Conservation (phyloP, 2,329 filamentous ascomycete species). For the Claviceps monticola region DNA sequence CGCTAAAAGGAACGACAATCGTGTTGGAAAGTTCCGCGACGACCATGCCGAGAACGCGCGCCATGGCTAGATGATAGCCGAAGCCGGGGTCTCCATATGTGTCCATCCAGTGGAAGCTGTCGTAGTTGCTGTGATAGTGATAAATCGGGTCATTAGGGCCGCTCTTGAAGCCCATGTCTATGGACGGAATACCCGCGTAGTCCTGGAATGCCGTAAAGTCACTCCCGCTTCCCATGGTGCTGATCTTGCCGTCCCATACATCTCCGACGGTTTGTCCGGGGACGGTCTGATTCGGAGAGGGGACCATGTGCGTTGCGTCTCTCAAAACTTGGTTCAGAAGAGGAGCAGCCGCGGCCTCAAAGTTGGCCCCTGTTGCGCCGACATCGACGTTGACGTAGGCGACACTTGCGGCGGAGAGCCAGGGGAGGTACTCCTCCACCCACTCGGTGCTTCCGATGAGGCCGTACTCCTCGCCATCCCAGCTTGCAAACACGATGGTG, state of each 20-base stretch:
- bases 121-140: constrained; percentile 86
- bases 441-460: constrained; percentile 81
- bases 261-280: constrained; percentile 56
- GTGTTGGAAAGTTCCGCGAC: constrained; percentile 47
- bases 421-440: constrained; percentile 80
- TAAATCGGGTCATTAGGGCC: constrained; percentile 42
- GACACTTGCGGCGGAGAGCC: constrained; percentile 59
- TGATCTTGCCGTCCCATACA: constrained; percentile 47
- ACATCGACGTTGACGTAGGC: constrained; percentile 83
- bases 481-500: constrained; percentile 80
- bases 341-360: constrained; percentile 54
- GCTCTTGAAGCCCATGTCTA: constrained; percentile 47
- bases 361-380: constrained; percentile 50
- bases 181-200: constrained; percentile 50
- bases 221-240: constrained; percentile 57
- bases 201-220: constrained; percentile 68
- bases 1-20: constrained; percentile 49
- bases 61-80: constrained; percentile 51
- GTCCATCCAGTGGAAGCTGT: constrained; percentile 82
- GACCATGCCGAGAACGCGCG: constrained; percentile 50
- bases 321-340: constrained; percentile 61
- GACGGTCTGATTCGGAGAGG: constrained; percentile 65
- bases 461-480: constrained; percentile 77
- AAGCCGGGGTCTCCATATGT: constrained; percentile 59
- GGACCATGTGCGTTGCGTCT: constrained; percentile 48